Base-by-base conservation (phyloP, 371 early-diverging fungal genomes). In the Actinomortierella ambigua region DNA sequence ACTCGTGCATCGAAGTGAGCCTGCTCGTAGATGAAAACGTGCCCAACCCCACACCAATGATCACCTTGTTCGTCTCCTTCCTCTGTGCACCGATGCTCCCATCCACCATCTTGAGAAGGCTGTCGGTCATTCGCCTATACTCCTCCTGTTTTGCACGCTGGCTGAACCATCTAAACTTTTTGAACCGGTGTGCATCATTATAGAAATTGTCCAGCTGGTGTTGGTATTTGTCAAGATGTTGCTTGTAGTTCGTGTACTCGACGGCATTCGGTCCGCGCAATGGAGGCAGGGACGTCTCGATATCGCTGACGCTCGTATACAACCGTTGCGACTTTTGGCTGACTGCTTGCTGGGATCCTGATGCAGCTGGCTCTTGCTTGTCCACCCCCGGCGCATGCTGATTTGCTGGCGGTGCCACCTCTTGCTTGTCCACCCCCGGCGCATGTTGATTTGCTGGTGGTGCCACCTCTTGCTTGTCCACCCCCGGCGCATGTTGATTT, bases 81-180 rank as follows among this genome's bases (percentile, higher is more conserved):
- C 47, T 34, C 17, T 49, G 27, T 20, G 49, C 39, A 8, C 57
- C 49, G 22, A 55, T 28, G 27, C 48, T 47, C 24, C 62, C 55
- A 8, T 56, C 62, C 2, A 63, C 57, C 18, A 40, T 1, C 15
- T 44, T 40, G 17, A 64, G 49, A 11, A 64, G 39, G 0, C 65
- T 17, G 39, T 63, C 39, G 27, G 65, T 51, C 1, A 59, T 44
- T n/a, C 41, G 3, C 18, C n/a, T 43, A n/a, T 42, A 66, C 53
- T 60, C 60, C 2, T 50, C 29, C 15, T 47, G 26, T 18, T 34
- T 20, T n/a, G 61, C 57, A 2, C 22, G 48, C 29, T 51, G 27
- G 14, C 51, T 47, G 53, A 57, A 39, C 64, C 53, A 63, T 9
- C 24, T 57, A 54, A 53, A 54, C 39, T 48, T 51, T 28, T 57